Evolutionary conservation across 2,329 filamentous ascomycete species (phyloP), one percentile per base, ranked within the genome.

Genomic region (Microcera coccophila): DNA sequence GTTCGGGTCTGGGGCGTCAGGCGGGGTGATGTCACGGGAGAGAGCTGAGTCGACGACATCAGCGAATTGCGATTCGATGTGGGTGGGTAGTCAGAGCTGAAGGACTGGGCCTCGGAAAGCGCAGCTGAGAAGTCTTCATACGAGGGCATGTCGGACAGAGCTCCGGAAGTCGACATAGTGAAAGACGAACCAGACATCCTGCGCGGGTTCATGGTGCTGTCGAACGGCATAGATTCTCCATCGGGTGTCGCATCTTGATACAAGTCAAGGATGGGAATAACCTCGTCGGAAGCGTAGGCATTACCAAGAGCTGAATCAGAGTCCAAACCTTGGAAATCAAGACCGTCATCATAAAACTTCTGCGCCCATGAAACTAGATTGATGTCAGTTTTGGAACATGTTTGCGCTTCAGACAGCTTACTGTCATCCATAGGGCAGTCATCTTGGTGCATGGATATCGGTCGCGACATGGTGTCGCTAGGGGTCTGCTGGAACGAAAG

Each of bases 151-250:
- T 87, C 84, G 4, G 82, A 84, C 32, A 85, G 68, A 17, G 73
- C 74, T 17, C 82, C 76, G 32, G 76, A 76, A 1, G 78, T 86
- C 14, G 84, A 87, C 67, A 87, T 76, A 29, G 83, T 85, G 58
- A 86, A 85, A 1, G 84, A 87, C 3, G 84, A 87, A 36, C 83
- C 83, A 16, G 84, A 87, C 71, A 86, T 77, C 48, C 82, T 76
- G 45, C 83, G 75, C 36, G 75, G 71, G 49, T 78, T 75, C 35
- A 75, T 63, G n/a, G 67, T 69, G 41, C 73, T 67, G 31, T 81
- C 78, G 47, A 76, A 71, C 44, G 68, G 69, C 46, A 76, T 56
- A 15, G 65, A 50, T 26, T 80, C 76, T 41, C 69, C 65, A n/a
- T 82, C 78, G 17, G 62, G 57, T 26, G 62, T 72, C 53, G 52